Percentiles rank a stretch among this genome's conserved stretches.
phyloP scores from a whole-genome alignment of 768 basidiomycete species.

The Collybiopsis confluens region DNA sequence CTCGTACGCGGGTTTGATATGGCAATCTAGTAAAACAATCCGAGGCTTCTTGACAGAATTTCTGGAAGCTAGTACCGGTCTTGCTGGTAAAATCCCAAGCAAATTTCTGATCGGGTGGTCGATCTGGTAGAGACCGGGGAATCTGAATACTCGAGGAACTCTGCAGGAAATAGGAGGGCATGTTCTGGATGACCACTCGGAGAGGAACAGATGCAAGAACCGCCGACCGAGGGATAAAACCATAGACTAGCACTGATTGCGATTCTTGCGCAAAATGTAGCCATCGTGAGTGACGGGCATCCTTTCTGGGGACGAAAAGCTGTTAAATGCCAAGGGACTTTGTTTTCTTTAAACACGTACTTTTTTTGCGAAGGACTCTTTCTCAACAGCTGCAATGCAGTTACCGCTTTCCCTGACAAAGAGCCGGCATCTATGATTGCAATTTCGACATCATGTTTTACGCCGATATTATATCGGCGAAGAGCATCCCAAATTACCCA shows the following conservation, averaged over 20 bases:
- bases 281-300: slow-evolving; percentile 71
- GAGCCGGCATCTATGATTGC: slow-evolving; percentile 71
- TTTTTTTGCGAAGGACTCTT: slow-evolving; percentile 40
- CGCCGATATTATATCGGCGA: slow-evolving; percentile 62
- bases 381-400: slow-evolving; percentile 60
- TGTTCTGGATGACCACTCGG: slow-evolving; percentile 54
- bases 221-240: slow-evolving; percentile 60
- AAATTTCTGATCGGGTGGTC: slow-evolving; percentile 26
- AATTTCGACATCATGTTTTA: slow-evolving; percentile 76
- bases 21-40: slow-evolving; percentile 55
- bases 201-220: slow-evolving; percentile 71
- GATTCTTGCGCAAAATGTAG: slow-evolving; percentile 70
- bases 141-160: slow-evolving; percentile 20
- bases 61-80: slow-evolving; percentile 54
- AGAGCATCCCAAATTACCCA: slow-evolving; percentile 85
- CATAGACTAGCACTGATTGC: slow-evolving; percentile 70
- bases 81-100: slow-evolving; percentile 55
- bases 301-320: slow-evolving; percentile 44
- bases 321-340: no score
- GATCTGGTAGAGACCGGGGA: slow-evolving; percentile 8
- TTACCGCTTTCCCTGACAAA: slow-evolving; percentile 53
- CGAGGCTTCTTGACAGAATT: slow-evolving; percentile 70
- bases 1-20: slow-evolving; percentile 53
- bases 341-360: no score
- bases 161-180: slow-evolving; percentile 67